Conservation (phyloP, 805 yeast genomes). For the Phaffomyces opuntiae region DNA sequence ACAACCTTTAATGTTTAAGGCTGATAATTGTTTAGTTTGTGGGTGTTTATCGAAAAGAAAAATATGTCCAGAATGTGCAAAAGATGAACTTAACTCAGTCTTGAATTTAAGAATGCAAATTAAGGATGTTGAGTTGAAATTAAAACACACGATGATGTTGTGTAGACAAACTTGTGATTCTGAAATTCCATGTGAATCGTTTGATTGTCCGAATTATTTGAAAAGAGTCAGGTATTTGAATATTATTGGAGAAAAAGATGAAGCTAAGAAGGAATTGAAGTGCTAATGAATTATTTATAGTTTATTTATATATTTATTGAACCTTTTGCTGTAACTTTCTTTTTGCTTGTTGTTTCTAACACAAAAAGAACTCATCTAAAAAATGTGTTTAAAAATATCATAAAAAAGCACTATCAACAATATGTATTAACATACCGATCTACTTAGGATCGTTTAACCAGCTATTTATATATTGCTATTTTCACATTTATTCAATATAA, state of each 20-base stretch:
- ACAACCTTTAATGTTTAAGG: constrained; percentile 3
- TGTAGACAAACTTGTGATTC: constrained; percentile 34
- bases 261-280: constrained; percentile 4
- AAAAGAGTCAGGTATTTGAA: constrained; percentile 38
- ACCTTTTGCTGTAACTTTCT: background rate
- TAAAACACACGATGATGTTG: constrained; percentile 24
- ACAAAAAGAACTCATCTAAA: background rate
- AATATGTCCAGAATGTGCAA: constrained; percentile 30
- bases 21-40: constrained; percentile 16
- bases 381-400: too few species aligned
- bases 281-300: constrained; percentile 1
- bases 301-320: background rate
- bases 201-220: constrained; percentile 60
- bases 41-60: constrained; percentile 11
- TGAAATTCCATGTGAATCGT: constrained; percentile 44
- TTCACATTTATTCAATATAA: too few species aligned
- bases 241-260: constrained; percentile 20
- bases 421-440: too few species aligned
- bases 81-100: constrained; percentile 30
- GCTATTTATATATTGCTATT: background rate
- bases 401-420: too few species aligned
- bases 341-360: background rate
- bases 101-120: constrained; percentile 25
- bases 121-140: constrained; percentile 22
- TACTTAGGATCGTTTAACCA: too few species aligned